Evolutionary conservation across 1,284 basidiomycete genomes (phyloP).

Genomic region (Microbotryomycetes sp.): DNA sequence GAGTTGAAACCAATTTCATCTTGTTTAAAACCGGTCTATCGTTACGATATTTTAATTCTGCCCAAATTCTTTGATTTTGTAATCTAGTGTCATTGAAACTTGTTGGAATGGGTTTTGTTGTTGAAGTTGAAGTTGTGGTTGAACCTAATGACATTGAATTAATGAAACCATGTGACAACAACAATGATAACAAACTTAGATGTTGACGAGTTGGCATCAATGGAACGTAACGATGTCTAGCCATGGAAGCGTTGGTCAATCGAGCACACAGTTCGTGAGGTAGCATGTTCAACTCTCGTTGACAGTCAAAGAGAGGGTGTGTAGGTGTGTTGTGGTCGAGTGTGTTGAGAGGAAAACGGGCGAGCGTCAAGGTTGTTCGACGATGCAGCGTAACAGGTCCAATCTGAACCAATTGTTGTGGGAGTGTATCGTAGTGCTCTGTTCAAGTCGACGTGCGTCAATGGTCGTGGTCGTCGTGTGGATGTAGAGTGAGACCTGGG

Average conservation of each 20-base stretch:
- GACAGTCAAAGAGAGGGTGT: too few relatives aligned
- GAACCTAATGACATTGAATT: conserved; percentile 74
- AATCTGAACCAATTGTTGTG: too few relatives aligned
- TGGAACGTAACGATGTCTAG: conserved; percentile 64
- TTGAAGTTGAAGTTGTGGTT: conserved; percentile 49
- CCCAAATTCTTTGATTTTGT: conserved; percentile 60
- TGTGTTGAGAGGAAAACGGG: too few relatives aligned
- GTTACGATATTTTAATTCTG: conserved; percentile 79
- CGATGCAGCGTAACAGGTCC: too few relatives aligned
- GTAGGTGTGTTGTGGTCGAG: too few relatives aligned
- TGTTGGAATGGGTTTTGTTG: conserved; percentile 47
- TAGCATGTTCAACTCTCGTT: conserved; percentile 39
- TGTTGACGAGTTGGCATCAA: conserved; percentile 75
- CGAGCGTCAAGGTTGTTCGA: too few relatives aligned
- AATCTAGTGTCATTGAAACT: conserved; percentile 52
- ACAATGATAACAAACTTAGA: conserved; percentile 71
- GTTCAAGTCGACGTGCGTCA: not conserved
- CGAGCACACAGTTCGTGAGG: conserved; percentile 74
- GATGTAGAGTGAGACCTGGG: not conserved
- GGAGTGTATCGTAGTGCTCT: too few relatives aligned
- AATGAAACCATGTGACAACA: conserved; percentile 79
- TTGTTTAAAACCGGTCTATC: conserved; percentile 68
- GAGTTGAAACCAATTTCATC: conserved; percentile 68
- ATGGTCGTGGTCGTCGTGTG: not conserved
- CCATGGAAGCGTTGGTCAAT: conserved; percentile 79